These are phyloP conservation scores for Epichloe aotearoae DNA, from an alignment of 2,329 filamentous ascomycete genomes.

Conservation along the genomic window DNA sequence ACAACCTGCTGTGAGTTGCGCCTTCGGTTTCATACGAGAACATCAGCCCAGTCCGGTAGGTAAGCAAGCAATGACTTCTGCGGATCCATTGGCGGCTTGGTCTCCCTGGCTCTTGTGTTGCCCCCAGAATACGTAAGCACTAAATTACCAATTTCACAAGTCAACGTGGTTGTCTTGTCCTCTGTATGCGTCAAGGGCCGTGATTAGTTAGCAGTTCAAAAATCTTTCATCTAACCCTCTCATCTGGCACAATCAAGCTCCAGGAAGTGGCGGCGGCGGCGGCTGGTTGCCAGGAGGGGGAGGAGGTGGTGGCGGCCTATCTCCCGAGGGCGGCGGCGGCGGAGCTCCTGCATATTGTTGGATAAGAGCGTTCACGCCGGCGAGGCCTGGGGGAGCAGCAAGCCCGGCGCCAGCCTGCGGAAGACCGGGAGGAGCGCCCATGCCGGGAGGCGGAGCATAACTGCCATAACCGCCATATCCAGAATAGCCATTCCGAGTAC, in stretches of 20 bases:
- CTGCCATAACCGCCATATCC: constrained; percentile 33
- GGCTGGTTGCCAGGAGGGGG: constrained; percentile 51
- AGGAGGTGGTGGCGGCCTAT: constrained; percentile 38
- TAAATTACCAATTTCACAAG: not conserved
- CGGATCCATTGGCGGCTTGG: not conserved
- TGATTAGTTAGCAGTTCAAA: not conserved
- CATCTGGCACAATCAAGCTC: constrained; percentile 20
- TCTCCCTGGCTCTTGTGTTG: not conserved
- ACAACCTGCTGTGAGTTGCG: not conserved
- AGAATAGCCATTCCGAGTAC: constrained; percentile 43
- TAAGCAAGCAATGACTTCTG: not conserved
- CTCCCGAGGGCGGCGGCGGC: constrained; percentile 46
- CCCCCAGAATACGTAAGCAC: not conserved
- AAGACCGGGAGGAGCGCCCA: constrained; percentile 28
- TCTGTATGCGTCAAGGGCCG: not conserved
- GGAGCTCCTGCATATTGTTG: constrained; percentile 50
- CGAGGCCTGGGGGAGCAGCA: constrained; percentile 41
- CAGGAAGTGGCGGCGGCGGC: constrained; percentile 49
- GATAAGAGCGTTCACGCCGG: constrained; percentile 51
- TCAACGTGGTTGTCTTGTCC: not conserved
- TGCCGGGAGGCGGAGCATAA: constrained; percentile 31
- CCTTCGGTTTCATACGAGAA: not conserved
- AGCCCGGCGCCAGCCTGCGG: constrained; percentile 32
- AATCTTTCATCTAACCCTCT: not conserved
- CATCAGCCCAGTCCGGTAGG: not conserved